These are phyloP conservation scores for Fusarium verrucosum DNA, from an alignment of 2,329 filamentous ascomycete genomes.

Conservation along the genomic window DNA sequence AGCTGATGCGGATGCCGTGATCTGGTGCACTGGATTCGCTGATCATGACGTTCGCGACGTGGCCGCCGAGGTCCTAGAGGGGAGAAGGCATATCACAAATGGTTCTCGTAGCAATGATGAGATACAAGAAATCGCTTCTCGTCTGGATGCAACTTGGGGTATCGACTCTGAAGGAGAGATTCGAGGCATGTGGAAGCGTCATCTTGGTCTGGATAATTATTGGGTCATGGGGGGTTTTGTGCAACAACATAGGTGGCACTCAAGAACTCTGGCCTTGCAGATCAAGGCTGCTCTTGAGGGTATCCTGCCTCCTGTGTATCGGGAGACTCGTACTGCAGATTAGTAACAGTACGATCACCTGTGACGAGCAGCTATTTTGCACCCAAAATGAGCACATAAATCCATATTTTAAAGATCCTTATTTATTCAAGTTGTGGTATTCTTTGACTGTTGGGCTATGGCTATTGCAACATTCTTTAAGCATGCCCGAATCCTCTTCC, in stretches of 20 bases:
- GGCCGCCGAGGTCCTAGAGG: not conserved
- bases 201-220: conserved; percentile 21
- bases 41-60: conserved; percentile 15
- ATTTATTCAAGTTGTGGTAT: too few relatives aligned
- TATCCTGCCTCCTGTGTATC: conserved; percentile 23
- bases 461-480: fast-evolving
- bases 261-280: conserved; percentile 25
- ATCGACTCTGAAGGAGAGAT: conserved; percentile 28
- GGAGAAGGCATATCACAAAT: too few relatives aligned
- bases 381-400: too few relatives aligned
- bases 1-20: conserved; percentile 2
- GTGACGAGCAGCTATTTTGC: too few relatives aligned
- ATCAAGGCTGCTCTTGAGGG: conserved; percentile 28
- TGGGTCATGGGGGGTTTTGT: conserved; percentile 31
- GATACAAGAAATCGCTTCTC: not conserved
- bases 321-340: not conserved
- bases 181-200: conserved; percentile 35
- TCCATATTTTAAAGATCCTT: too few relatives aligned
- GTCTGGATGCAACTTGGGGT: conserved; percentile 24
- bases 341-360: not conserved
- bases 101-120: too few relatives aligned
- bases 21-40: conserved; percentile 29
- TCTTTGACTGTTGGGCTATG: too few relatives aligned
- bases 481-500: too few relatives aligned
- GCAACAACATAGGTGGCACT: conserved; percentile 33